Conservation (phyloP, 2,329 filamentous ascomycete species). For the Colletotrichum graminicola region DNA sequence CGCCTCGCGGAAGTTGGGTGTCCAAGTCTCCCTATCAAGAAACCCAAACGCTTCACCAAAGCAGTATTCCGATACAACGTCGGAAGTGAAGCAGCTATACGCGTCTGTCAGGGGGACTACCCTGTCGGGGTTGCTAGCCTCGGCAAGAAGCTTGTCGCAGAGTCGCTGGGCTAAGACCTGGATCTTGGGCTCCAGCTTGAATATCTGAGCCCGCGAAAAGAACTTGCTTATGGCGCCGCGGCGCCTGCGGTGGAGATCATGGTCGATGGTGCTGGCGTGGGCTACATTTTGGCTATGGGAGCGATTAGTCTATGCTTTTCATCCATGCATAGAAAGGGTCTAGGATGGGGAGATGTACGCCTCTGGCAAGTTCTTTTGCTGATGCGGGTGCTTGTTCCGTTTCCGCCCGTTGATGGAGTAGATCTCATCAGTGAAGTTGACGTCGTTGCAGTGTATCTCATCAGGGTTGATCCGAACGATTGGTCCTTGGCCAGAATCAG, state of each 20-base stretch:
- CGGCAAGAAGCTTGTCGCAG: slow-evolving; percentile 42
- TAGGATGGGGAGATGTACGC: background rate
- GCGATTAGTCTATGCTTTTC: background rate
- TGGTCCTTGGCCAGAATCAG: slow-evolving; percentile 46
- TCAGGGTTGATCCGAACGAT: slow-evolving; percentile 55
- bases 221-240: slow-evolving; percentile 49
- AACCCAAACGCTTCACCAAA: slow-evolving; percentile 53
- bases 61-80: slow-evolving; percentile 52
- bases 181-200: slow-evolving; percentile 12
- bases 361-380: slow-evolving; percentile 6
- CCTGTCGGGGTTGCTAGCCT: slow-evolving; percentile 24
- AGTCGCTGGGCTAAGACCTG: slow-evolving; percentile 14
- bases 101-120: slow-evolving; percentile 51
- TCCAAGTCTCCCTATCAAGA: slow-evolving; percentile 49
- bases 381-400: slow-evolving; percentile 21
- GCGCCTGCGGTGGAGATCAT: slow-evolving; percentile 51
- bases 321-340: too few species aligned
- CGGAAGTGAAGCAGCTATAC: slow-evolving; percentile 54
- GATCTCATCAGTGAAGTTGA: slow-evolving; percentile 52
- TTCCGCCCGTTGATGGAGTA: slow-evolving; percentile 46
- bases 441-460: slow-evolving; percentile 54
- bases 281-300: background rate
- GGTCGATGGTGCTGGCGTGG: slow-evolving; percentile 48
- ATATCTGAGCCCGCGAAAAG: slow-evolving; percentile 48
- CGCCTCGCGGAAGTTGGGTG: slow-evolving; percentile 48